Evolutionary conservation across 139 green algal species (phyloP), one percentile per base, ranked within the genome.

Genomic region (Ettlia oleoabundans): DNA sequence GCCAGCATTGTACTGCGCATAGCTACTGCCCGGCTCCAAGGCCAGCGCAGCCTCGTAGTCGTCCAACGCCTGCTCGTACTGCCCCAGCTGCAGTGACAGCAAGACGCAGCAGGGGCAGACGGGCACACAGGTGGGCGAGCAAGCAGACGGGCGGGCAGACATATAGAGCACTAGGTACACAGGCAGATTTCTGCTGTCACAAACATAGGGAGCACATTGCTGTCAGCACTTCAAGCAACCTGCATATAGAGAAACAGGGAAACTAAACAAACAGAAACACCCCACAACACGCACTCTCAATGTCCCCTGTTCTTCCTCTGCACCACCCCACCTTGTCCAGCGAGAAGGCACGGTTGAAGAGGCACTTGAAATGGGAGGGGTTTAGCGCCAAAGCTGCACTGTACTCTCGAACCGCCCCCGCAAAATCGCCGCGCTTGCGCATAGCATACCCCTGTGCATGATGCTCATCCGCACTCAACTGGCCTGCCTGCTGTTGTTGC

Each of bases 281-380:
- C 15, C 47, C 47, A 58, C 7, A 19, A 33, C 4, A 26, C 64
- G 6, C 4, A 7, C 64, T 2, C 32, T 43, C 18, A 5, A 8
- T n/a, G n/a, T 38, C 37, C 38, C 15, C 22, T 10, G 1, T 1
- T 10, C 21, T n/a, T 69, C 26, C 19, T 41, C 24, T 28, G 26
- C 1, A 18, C 86, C n/a, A n/a, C n/a, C n/a, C 10, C 26, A 95
- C 88, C 91, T 96, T 95, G 86, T 98, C 93, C 47, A 93, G 85
- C 3, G 85, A 92, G 78, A 97, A 98, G n/a, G 86, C 94, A 1
- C 93, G 78, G 90, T 98, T 96, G 90, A 98, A 98, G 1, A 95
- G 89, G 3, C 91, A 88, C 43, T 94, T 95, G 89, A 98, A 97
- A 85, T 96, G 90, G 1, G 37, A n/a, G 2, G 90, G 90, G 19